Conservation (phyloP, 192 early-diverging fungal species). For the Umbelopsis vinacea region DNA sequence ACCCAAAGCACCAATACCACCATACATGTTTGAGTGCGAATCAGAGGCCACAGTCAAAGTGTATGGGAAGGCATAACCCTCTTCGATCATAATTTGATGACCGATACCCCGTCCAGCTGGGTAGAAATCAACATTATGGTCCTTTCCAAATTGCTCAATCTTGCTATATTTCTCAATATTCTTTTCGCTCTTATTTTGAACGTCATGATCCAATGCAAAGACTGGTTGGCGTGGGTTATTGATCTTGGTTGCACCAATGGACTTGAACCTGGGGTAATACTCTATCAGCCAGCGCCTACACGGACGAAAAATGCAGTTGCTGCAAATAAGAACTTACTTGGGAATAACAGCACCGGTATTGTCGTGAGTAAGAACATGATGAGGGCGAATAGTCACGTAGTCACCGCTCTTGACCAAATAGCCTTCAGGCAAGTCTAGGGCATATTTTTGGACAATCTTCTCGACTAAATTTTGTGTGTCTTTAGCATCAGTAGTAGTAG, state of each 20-base stretch:
- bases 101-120: slow-evolving; percentile 98
- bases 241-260: slow-evolving; percentile 88
- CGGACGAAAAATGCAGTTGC: not conserved
- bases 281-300: slow-evolving; percentile 19
- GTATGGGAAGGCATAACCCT: slow-evolving; percentile 94
- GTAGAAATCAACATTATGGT: slow-evolving; percentile 88
- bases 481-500: slow-evolving; percentile 23
- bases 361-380: slow-evolving; percentile 96
- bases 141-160: slow-evolving; percentile 83
- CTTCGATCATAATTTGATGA: slow-evolving; percentile 97
- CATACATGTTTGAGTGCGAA: slow-evolving; percentile 99
- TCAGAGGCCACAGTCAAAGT: slow-evolving; percentile 96
- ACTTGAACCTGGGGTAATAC: slow-evolving; percentile 66
- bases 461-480: slow-evolving; percentile 87
- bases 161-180: slow-evolving; percentile 86
- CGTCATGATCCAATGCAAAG: slow-evolving; percentile 98
- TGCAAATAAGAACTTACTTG: slow-evolving; percentile 61
- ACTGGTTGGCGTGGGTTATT: slow-evolving; percentile 82
- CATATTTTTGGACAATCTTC: slow-evolving; percentile 94
- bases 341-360: slow-evolving; percentile 94
- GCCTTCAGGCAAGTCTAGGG: slow-evolving; percentile 71
- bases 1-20: slow-evolving; percentile 93
- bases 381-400: slow-evolving; percentile 92
- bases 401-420: slow-evolving; percentile 83
- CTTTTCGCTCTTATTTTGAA: slow-evolving; percentile 95